phyloP scores from a whole-genome alignment of 257 asterid genomes.

The Paraleonurus japonicus region DNA sequence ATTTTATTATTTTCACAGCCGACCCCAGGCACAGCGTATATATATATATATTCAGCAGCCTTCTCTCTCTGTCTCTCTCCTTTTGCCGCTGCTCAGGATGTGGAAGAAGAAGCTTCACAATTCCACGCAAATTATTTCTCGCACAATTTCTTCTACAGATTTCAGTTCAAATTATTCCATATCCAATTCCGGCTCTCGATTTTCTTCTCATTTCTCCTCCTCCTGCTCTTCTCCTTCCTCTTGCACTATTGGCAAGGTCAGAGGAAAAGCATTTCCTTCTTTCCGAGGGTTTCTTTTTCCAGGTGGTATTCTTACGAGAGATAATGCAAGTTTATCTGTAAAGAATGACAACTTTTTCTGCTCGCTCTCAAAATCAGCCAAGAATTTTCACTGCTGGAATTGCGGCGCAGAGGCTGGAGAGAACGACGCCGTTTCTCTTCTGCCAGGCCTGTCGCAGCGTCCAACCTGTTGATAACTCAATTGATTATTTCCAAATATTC shows the following conservation, averaged over 20 bases:
- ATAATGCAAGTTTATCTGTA: not conserved
- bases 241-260: conserved; percentile 21
- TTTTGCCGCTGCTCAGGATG: conserved; percentile 34
- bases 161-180: conserved; percentile 20
- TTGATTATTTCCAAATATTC: conserved; percentile 78
- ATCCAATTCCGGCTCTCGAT: conserved; percentile 1
- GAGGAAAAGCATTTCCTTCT: conserved; percentile 18
- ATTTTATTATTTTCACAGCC: no score
- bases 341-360: conserved; percentile 35
- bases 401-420: conserved; percentile 49
- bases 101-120: conserved; percentile 51
- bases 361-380: conserved; percentile 37
- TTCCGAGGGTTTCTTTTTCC: conserved; percentile 24
- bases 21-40: no score
- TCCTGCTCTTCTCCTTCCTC: not conserved
- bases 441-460: conserved; percentile 72
- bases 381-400: conserved; percentile 62
- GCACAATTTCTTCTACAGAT: conserved; percentile 20
- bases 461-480: conserved; percentile 62
- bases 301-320: conserved; percentile 19
- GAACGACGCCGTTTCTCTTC: conserved; percentile 60
- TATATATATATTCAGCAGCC: conserved; percentile 33
- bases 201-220: conserved; percentile 26
- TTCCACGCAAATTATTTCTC: conserved; percentile 22
- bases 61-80: no score